phyloP scores from a whole-genome alignment of 371 early-diverging fungal species.

The Coemansia sp. region DNA sequence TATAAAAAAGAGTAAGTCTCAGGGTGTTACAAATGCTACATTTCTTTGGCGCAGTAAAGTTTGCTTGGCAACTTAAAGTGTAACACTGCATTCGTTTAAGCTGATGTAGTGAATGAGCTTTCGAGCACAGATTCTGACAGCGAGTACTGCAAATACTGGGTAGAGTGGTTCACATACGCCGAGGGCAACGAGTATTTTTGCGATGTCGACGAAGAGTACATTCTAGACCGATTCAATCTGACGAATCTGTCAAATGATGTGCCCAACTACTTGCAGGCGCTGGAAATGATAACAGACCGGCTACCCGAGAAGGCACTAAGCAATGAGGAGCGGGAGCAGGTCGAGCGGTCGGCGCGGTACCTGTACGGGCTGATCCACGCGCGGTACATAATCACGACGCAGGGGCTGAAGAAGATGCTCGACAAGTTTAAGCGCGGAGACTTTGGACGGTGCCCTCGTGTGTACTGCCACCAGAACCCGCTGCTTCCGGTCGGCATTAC shows the following conservation, averaged over 20 bases:
- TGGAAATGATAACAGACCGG: conserved; percentile 91
- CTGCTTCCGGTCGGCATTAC: conserved; percentile 89
- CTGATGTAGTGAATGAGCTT: conserved; percentile 41
- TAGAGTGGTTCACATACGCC: conserved; percentile 74
- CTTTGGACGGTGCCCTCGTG: conserved; percentile 96
- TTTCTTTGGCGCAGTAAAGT: not conserved
- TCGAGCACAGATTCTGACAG: conserved; percentile 48
- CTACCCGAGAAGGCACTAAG: conserved; percentile 66
- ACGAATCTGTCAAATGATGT: conserved; percentile 86
- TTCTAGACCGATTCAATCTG: conserved; percentile 94
- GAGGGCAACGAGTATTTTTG: conserved; percentile 93
- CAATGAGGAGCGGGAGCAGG: conserved; percentile 67
- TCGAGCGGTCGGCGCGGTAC: conserved; percentile 79
- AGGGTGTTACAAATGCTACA: not conserved
- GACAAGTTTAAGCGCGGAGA: conserved; percentile 85
- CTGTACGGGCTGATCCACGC: conserved; percentile 93
- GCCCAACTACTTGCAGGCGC: conserved; percentile 73
- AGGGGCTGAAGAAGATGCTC: conserved; percentile 85
- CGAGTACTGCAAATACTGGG: conserved; percentile 71
- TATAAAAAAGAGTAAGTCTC: not conserved
- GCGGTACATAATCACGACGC: conserved; percentile 85
- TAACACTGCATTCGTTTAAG: too few relatives aligned
- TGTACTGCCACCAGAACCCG: conserved; percentile 81
- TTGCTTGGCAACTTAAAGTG: not conserved
- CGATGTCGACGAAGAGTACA: conserved; percentile 94